Conservation (phyloP, 1,284 basidiomycete species). For the Tilletia indica region DNA sequence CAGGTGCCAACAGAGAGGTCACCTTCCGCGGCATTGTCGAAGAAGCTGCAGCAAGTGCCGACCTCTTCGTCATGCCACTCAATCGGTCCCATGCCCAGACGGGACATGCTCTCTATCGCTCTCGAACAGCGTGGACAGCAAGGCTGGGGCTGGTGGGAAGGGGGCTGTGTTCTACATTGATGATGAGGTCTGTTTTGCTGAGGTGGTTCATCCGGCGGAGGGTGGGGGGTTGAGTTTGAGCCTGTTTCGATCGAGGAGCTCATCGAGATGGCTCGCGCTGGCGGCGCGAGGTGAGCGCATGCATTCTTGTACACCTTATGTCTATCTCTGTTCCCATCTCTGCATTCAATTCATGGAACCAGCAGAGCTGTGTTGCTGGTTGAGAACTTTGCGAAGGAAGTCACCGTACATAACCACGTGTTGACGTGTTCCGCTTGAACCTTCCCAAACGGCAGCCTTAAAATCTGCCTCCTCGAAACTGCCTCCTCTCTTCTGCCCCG, state of each 20-base stretch:
- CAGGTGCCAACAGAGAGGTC: constrained; percentile 35
- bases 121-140: constrained; percentile 72
- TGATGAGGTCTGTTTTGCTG: constrained; percentile 66
- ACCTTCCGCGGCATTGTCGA: constrained; percentile 89
- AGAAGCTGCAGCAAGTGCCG: constrained; percentile 75
- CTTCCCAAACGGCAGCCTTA: no score
- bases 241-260: constrained; percentile 14
- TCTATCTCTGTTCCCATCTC: no score
- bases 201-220: background rate
- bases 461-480: no score
- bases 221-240: constrained; percentile 3
- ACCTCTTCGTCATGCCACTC: constrained; percentile 82
- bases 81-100: constrained; percentile 76
- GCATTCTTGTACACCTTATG: no score
- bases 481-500: no score
- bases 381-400: no score
- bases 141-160: constrained; percentile 58
- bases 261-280: constrained; percentile 9
- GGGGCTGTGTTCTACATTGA: constrained; percentile 79
- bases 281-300: background rate
- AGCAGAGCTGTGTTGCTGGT: no score
- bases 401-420: no score
- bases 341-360: no score
- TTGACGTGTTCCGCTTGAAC: no score
- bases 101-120: constrained; percentile 74